Evolutionary conservation across 768 basidiomycete species (phyloP).

Genomic region (Candolleomyces efflorescens): DNA sequence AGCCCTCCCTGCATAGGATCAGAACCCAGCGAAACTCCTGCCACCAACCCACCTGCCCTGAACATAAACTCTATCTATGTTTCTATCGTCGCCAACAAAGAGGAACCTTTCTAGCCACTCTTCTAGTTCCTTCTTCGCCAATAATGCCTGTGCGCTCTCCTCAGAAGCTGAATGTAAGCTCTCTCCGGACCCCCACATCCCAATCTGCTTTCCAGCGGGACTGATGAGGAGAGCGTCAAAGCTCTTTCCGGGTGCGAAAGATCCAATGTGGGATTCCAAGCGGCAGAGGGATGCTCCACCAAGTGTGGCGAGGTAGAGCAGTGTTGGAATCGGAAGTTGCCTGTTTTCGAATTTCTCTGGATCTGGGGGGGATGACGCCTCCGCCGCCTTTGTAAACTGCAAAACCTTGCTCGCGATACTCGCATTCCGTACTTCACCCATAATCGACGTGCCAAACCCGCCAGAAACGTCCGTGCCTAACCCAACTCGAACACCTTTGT

Average conservation of each 20-base stretch:
- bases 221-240: constrained; percentile 86
- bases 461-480: constrained; percentile 94
- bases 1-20: no score
- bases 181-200: constrained; percentile 30
- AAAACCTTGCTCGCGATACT: constrained; percentile 79
- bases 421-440: constrained; percentile 69
- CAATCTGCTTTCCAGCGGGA: constrained; percentile 41
- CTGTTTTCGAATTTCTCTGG: constrained; percentile 45
- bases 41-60: constrained; percentile 80
- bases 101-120: constrained; percentile 77
- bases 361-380: no score
- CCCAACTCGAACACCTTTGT: constrained; percentile 88
- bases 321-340: constrained; percentile 68
- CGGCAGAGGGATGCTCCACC: constrained; percentile 87
- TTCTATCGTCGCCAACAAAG: constrained; percentile 84
- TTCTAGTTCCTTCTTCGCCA: constrained; percentile 38
- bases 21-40: constrained; percentile 16
- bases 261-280: constrained; percentile 65
- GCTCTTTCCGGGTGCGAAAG: constrained; percentile 74
- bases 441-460: constrained; percentile 78
- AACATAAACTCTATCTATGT: constrained; percentile 79
- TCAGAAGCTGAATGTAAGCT: background rate
- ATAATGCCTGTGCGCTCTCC: constrained; percentile 14
- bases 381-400: constrained; percentile 29
- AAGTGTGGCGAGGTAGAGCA: constrained; percentile 87